Conservation (phyloP, 192 early-diverging fungal genomes). For the Rhizophagus prolifer region DNA sequence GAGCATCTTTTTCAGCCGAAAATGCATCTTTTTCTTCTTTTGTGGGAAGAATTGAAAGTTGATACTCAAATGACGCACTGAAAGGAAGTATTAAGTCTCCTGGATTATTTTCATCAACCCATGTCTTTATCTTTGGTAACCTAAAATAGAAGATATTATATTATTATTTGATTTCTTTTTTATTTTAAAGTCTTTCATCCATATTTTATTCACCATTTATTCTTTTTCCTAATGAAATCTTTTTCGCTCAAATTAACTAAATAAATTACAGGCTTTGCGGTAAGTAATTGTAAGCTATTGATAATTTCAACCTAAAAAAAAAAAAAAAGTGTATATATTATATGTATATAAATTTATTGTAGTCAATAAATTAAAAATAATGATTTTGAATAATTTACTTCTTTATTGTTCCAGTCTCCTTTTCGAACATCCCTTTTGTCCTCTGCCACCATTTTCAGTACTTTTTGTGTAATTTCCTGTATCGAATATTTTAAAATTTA, state of each 20-base stretch:
- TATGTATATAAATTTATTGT: not conserved
- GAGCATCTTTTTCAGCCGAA: slow-evolving; percentile 62
- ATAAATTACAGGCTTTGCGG: slow-evolving; percentile 96
- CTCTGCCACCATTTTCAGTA: slow-evolving; percentile 74
- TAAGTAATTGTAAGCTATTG: slow-evolving; percentile 82
- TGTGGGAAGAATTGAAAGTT: slow-evolving; percentile 32
- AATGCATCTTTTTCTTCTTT: slow-evolving; percentile 60
- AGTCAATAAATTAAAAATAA: not conserved
- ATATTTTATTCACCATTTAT: slow-evolving; percentile 64
- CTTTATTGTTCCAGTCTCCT: slow-evolving; percentile 89
- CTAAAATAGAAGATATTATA: slow-evolving; percentile 18
- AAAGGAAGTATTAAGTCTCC: slow-evolving; percentile 91
- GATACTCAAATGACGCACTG: slow-evolving; percentile 76
- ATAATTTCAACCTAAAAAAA: slow-evolving; percentile 63
- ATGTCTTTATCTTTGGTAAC: slow-evolving; percentile 84
- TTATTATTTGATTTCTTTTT: not conserved
- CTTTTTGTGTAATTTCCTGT: slow-evolving; percentile 61
- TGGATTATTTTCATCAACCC: slow-evolving; percentile 90
- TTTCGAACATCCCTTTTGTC: slow-evolving; percentile 85
- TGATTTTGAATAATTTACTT: slow-evolving; percentile 50
- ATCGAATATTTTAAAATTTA: not conserved
- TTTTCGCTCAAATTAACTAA: slow-evolving; percentile 88
- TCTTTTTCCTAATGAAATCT: slow-evolving; percentile 93
- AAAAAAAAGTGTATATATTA: not conserved
- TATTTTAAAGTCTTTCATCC: not conserved